phyloP scores from a whole-genome alignment of 2,329 filamentous ascomycete genomes.

The Knoxdaviesia proteae region DNA sequence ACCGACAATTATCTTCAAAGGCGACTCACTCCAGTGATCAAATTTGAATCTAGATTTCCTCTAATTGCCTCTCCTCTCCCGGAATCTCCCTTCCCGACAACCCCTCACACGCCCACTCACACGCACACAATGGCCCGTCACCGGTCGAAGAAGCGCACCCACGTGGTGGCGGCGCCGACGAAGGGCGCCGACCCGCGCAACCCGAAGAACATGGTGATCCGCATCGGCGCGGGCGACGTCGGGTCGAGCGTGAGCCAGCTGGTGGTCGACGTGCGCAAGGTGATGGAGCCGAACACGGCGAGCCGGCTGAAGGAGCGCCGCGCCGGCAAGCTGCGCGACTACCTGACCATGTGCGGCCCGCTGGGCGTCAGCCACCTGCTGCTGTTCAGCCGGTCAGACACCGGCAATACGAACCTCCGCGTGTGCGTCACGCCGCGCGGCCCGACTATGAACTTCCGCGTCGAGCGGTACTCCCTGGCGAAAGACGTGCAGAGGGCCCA shows the following conservation, averaged over 20 bases:
- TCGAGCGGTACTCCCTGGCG: constrained; percentile 84
- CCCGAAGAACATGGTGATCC: constrained; percentile 96
- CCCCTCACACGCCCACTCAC: too few species aligned
- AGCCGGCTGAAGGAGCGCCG: constrained; percentile 73
- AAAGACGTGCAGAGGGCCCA: constrained; percentile 75
- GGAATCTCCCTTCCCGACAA: neutral
- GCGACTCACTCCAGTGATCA: too few species aligned
- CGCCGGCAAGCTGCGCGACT: constrained; percentile 76
- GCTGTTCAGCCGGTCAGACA: constrained; percentile 75
- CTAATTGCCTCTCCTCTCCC: neutral
- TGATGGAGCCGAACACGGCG: constrained; percentile 94
- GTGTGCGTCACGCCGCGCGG: constrained; percentile 74
- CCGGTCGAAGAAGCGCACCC: constrained; percentile 76
- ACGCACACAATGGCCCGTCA: constrained; percentile 47
- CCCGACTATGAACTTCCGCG: constrained; percentile 81
- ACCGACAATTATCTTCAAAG: too few species aligned
- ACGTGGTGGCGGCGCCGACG: constrained; percentile 42
- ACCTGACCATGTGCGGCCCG: constrained; percentile 85
- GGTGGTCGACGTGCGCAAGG: constrained; percentile 70
- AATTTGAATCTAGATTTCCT: too few species aligned
- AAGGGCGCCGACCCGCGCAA: constrained; percentile 43
- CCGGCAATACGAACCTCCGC: constrained; percentile 81
- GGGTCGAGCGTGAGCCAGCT: constrained; percentile 81
- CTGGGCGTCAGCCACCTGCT: constrained; percentile 83
- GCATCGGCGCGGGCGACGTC: constrained; percentile 84